Evolutionary conservation across 805 yeast species (phyloP).

Genomic region (Yarrowia divulgata): DNA sequence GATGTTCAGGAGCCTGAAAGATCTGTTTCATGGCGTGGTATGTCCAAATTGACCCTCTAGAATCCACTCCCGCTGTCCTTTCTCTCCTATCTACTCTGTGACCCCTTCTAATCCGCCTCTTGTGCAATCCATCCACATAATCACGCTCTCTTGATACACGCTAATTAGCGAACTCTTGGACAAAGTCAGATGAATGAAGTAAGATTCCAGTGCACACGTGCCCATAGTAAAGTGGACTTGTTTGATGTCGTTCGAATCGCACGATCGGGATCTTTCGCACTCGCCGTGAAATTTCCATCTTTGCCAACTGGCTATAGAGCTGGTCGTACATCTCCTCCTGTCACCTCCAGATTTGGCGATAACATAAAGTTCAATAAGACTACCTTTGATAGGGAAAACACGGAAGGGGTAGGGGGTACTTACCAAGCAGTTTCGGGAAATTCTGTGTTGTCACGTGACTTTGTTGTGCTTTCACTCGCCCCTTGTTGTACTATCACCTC

Average conservation of each 20-base stretch:
- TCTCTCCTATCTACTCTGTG: background rate
- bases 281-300: no score
- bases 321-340: no score
- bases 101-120: background rate
- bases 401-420: background rate
- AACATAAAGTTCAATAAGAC: background rate
- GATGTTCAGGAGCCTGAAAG: no score
- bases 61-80: background rate
- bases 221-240: background rate
- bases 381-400: conserved; percentile 1
- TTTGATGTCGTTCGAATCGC: background rate
- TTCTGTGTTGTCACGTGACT: no score
- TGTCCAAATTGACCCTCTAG: background rate
- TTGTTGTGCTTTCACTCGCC: no score
- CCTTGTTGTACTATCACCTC: background rate
- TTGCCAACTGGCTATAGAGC: no score
- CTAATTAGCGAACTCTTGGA: no score
- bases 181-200: no score
- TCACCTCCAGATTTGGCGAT: no score
- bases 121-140: conserved; percentile 9
- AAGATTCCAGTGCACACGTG: no score
- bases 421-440: no score
- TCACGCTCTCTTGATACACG: conserved; percentile 8
- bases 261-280: no score
- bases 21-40: background rate